These are phyloP conservation scores for Castanea sativa DNA, from an alignment of 306 rosid genomes.

Conservation along the genomic window DNA sequence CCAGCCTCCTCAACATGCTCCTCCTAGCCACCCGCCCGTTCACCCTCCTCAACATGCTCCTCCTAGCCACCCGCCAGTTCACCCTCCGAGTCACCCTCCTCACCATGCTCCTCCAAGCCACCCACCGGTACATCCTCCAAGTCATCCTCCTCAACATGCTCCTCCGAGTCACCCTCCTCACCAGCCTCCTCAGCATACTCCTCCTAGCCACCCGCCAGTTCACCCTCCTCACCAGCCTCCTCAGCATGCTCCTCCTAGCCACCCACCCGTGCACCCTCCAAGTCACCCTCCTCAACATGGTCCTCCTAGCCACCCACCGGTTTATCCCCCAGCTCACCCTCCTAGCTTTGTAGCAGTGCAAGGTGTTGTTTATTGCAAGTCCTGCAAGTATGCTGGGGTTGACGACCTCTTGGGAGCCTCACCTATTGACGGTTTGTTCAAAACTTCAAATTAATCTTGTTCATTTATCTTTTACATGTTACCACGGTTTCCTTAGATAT, in stretches of 20 bases:
- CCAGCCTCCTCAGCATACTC: not conserved
- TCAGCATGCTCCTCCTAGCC: no score
- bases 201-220: no score
- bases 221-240: no score
- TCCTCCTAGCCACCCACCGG: not conserved
- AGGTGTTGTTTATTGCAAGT: constrained; percentile 80
- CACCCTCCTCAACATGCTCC: constrained; percentile 12
- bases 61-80: not conserved
- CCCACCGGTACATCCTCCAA: constrained; percentile 25
- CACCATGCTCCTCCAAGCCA: constrained; percentile 13
- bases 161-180: constrained; percentile 8
- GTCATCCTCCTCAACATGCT: constrained; percentile 6
- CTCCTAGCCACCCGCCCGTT: no score
- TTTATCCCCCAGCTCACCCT: constrained; percentile 26
- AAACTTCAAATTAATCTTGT: not conserved
- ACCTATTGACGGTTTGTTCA: constrained; percentile 47
- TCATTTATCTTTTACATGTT: not conserved
- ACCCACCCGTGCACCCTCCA: no score
- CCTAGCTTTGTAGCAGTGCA: constrained; percentile 56
- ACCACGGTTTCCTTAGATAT: no score
- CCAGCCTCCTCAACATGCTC: not conserved
- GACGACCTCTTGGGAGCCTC: constrained; percentile 63
- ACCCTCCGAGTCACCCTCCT: constrained; percentile 26
- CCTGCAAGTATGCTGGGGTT: constrained; percentile 63
- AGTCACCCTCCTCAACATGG: constrained; percentile 19